Evolutionary conservation across 2,329 filamentous ascomycete genomes (phyloP).

Genomic region (Colletotrichum euphorbiae): DNA sequence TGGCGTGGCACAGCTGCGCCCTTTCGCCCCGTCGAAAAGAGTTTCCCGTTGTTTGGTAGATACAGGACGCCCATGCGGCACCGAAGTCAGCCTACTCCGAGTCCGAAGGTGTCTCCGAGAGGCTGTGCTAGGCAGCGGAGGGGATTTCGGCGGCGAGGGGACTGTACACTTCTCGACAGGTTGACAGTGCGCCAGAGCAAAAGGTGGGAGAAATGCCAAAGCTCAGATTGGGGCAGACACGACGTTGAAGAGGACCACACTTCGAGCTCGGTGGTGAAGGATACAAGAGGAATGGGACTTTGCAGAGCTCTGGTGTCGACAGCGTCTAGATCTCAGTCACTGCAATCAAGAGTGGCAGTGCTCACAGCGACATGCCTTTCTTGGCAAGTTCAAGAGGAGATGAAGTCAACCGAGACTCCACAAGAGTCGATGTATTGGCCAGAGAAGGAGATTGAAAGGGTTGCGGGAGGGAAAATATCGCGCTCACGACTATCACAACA

Average conservation of each 20-base stretch:
- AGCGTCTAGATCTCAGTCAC: not conserved
- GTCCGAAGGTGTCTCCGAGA: not conserved
- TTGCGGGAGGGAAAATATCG: slow-evolving; percentile 22
- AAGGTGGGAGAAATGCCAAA: not conserved
- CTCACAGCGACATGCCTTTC: slow-evolving; percentile 39
- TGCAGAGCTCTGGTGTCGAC: slow-evolving; percentile 15
- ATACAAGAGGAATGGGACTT: not conserved
- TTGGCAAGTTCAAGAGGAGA: slow-evolving; percentile 35
- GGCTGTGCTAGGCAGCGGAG: slow-evolving; percentile 33
- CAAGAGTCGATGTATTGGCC: slow-evolving; percentile 14
- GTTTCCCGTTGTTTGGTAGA: slow-evolving; percentile 7
- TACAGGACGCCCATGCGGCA: not conserved
- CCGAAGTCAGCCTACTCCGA: slow-evolving; percentile 11
- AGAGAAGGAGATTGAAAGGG: slow-evolving; percentile 21
- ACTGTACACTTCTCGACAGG: slow-evolving; percentile 6
- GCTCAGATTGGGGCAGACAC: slow-evolving; percentile 8
- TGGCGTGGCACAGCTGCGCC: slow-evolving; percentile 26
- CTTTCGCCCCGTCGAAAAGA: slow-evolving; percentile 33
- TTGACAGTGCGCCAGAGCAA: not conserved
- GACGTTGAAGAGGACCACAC: slow-evolving; percentile 2
- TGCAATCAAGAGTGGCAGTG: slow-evolving; percentile 34
- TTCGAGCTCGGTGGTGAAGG: slow-evolving; percentile 1
- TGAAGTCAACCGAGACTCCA: slow-evolving; percentile 35
- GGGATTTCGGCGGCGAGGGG: slow-evolving; percentile 15
- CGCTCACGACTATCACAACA: slow-evolving; percentile 33